Percentiles rank a stretch among this genome's conserved stretches.
Conservation (phyloP, 805 yeast species). For the Priceomyces haplophilus region DNA sequence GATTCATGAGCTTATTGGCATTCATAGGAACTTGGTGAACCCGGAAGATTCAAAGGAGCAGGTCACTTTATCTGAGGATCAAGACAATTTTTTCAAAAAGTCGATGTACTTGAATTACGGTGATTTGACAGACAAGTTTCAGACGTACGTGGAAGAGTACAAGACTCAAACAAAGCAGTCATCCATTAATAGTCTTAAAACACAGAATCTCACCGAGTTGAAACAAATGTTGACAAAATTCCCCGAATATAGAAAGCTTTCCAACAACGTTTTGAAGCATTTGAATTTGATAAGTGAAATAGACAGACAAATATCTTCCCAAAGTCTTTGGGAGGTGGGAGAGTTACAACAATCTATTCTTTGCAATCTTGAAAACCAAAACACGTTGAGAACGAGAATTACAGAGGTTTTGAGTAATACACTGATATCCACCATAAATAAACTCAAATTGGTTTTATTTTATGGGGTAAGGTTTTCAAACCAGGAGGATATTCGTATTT, state of each 20-base stretch:
- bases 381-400: slow-evolving; percentile 48
- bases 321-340: slow-evolving; percentile 76
- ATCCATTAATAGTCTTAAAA: slow-evolving; percentile 53
- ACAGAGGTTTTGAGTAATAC: slow-evolving; percentile 47
- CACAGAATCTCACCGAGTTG: slow-evolving; percentile 75
- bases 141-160: slow-evolving; percentile 77
- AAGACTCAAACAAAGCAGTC: slow-evolving; percentile 75
- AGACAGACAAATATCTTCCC: slow-evolving; percentile 63
- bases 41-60: slow-evolving; percentile 51
- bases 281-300: slow-evolving; percentile 86
- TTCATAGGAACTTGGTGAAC: slow-evolving; percentile 75
- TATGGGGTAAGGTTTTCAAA: slow-evolving; percentile 60
- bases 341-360: slow-evolving; percentile 87
- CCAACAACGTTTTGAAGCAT: slow-evolving; percentile 88
- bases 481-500: slow-evolving; percentile 20
- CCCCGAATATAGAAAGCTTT: slow-evolving; percentile 88
- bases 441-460: slow-evolving; percentile 68
- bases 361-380: slow-evolving; percentile 43
- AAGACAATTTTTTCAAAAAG: slow-evolving; percentile 74
- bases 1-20: slow-evolving; percentile 90
- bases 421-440: slow-evolving; percentile 50
- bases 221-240: slow-evolving; percentile 86
- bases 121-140: slow-evolving; percentile 85
- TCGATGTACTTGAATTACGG: slow-evolving; percentile 91
- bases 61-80: slow-evolving; percentile 51